Evolutionary conservation across 2,329 filamentous ascomycete species (phyloP).

Genomic region (Geosmithia morbida): DNA sequence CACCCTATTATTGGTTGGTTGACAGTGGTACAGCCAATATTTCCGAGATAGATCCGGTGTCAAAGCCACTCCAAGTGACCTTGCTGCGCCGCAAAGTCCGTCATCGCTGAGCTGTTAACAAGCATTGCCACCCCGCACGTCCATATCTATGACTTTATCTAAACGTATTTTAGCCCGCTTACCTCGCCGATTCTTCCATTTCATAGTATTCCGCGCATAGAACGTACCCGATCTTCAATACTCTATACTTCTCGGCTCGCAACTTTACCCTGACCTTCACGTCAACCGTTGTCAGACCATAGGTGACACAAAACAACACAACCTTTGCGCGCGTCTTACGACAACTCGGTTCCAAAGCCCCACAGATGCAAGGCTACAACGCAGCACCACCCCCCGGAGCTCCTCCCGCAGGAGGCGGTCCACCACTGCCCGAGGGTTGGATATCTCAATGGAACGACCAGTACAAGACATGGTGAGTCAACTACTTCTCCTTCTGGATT

Average conservation of each 20-base stretch:
- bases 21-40: neutral
- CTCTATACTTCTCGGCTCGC: neutral
- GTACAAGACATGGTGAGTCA: conserved; percentile 2
- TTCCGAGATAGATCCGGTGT: neutral
- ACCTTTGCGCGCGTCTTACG: neutral
- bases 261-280: neutral
- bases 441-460: conserved; percentile 2
- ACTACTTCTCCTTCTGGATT: neutral
- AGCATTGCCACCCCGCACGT: neutral
- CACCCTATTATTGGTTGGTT: neutral
- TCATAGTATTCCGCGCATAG: neutral
- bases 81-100: neutral
- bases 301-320: neutral
- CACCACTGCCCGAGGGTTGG: conserved; percentile 3
- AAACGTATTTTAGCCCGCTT: neutral
- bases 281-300: neutral
- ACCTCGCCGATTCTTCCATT: neutral
- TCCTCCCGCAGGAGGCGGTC: conserved; percentile 1
- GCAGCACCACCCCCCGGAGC: neutral
- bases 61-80: neutral
- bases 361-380: conserved; percentile 3
- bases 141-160: neutral
- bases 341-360: neutral
- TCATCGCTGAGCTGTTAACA: neutral
- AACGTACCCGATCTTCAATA: neutral